A percentile compares a stretch with the other conserved stretches of the same genome.
Conservation (phyloP, 129 eudicot species). For the Arctium minus region DNA sequence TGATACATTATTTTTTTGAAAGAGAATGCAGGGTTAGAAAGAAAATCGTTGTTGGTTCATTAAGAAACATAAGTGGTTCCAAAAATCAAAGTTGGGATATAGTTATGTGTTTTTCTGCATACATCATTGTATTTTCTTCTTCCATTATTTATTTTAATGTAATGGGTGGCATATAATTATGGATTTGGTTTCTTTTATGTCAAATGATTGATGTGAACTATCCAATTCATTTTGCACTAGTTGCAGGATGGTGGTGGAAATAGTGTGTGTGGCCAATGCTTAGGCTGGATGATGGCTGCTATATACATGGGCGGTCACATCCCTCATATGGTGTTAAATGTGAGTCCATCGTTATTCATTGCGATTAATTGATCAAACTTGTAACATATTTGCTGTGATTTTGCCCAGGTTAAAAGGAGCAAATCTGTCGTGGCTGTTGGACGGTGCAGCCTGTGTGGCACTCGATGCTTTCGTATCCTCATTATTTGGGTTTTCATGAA, state of each 20-base stretch:
- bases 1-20: too few relatives aligned
- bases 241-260: slow-evolving; percentile 32
- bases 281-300: slow-evolving; percentile 81
- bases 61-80: neutral
- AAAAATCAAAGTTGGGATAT: neutral
- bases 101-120: neutral
- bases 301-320: slow-evolving; percentile 77
- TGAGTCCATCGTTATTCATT: slow-evolving; percentile 18
- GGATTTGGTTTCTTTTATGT: too few relatives aligned
- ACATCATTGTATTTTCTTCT: neutral
- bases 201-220: neutral
- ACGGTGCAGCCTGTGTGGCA: slow-evolving; percentile 69
- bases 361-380: neutral
- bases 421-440: slow-evolving; percentile 86
- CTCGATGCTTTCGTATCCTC: slow-evolving; percentile 90
- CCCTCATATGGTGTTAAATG: slow-evolving; percentile 69
- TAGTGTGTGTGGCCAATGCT: slow-evolving; percentile 45
- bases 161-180: neutral
- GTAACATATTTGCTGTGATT: slow-evolving; percentile 10
- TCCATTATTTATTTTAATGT: neutral
- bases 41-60: neutral
- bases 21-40: neutral
- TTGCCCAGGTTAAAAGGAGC: slow-evolving; percentile 64
- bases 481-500: neutral
- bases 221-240: neutral